These are phyloP conservation scores for Claviceps sp. DNA, from an alignment of 2,329 filamentous ascomycete genomes.

Conservation along the genomic window DNA sequence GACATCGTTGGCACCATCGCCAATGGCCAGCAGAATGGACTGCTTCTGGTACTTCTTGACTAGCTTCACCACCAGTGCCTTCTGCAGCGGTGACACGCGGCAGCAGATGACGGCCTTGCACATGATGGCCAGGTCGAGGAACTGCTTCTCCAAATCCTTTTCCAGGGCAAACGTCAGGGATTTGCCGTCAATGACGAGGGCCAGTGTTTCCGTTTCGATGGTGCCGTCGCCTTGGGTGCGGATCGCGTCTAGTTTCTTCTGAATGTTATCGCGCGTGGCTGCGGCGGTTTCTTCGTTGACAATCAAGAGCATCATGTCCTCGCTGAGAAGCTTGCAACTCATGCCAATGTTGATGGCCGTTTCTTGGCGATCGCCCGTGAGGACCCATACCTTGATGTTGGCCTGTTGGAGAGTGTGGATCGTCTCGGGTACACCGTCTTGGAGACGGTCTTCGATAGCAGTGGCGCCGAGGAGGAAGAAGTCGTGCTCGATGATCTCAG, in stretches of 20 bases:
- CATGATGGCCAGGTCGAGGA: slow-evolving; percentile 83
- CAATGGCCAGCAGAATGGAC: slow-evolving; percentile 84
- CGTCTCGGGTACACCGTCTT: slow-evolving; percentile 95
- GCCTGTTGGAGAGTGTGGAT: slow-evolving; percentile 95
- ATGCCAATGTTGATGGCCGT: slow-evolving; percentile 99
- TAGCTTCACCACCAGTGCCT: slow-evolving; percentile 93
- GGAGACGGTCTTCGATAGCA: slow-evolving; percentile 90
- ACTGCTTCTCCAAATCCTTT: slow-evolving; percentile 83
- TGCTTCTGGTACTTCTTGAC: slow-evolving; percentile 88
- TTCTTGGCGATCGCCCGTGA: slow-evolving; percentile 95
- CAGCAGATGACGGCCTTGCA: slow-evolving; percentile 99
- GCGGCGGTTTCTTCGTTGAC: slow-evolving; percentile 77
- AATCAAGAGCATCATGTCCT: slow-evolving; percentile 96
- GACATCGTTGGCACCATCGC: slow-evolving; percentile 97
- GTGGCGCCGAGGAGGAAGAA: slow-evolving; percentile 87
- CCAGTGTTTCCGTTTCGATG: slow-evolving; percentile 73
- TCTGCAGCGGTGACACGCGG: slow-evolving; percentile 92
- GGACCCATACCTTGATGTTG: slow-evolving; percentile 96
- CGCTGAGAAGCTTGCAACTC: slow-evolving; percentile 96
- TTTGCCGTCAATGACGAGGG: slow-evolving; percentile 90
- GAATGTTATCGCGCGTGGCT: slow-evolving; percentile 74
- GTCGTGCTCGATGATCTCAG: slow-evolving; percentile 88
- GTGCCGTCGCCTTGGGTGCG: slow-evolving; percentile 64
- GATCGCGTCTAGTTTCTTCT: slow-evolving; percentile 89
- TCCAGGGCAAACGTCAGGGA: slow-evolving; percentile 88